These are phyloP conservation scores for Auriculariales sp. DNA, from an alignment of 768 basidiomycete species.

Conservation along the genomic window DNA sequence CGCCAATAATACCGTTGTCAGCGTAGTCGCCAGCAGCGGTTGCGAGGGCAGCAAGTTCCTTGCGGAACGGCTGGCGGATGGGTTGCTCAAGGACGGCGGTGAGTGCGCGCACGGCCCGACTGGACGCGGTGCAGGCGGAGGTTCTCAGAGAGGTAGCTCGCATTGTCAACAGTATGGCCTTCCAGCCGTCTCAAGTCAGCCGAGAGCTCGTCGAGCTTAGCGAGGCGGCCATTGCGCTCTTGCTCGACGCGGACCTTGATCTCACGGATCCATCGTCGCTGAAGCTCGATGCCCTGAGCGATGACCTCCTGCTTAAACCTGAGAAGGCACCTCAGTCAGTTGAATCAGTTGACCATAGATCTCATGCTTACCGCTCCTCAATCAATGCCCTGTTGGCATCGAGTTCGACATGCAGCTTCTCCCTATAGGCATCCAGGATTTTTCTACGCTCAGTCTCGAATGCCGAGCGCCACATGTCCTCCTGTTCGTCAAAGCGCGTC, in stretches of 20 bases:
- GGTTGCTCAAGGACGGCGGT: slow-evolving; percentile 49
- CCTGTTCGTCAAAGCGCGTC: slow-evolving; percentile 72
- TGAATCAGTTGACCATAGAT: too few relatives aligned
- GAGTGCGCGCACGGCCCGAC: slow-evolving; percentile 80
- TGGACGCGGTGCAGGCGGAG: slow-evolving; percentile 83
- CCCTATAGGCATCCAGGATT: slow-evolving; percentile 66
- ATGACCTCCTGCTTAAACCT: slow-evolving; percentile 91
- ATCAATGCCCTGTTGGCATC: slow-evolving; percentile 82
- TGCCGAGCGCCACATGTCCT: slow-evolving; percentile 70
- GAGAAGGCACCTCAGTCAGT: too few relatives aligned
- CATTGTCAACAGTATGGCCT: slow-evolving; percentile 83
- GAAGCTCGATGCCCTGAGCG: slow-evolving; percentile 93
- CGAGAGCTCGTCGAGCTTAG: slow-evolving; percentile 87
- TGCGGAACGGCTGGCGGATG: slow-evolving; percentile 70
- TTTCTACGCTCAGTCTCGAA: slow-evolving; percentile 65
- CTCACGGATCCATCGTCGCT: slow-evolving; percentile 91
- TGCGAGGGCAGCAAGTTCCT: slow-evolving; percentile 65
- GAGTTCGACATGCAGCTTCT: slow-evolving; percentile 75
- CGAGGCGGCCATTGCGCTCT: slow-evolving; percentile 88
- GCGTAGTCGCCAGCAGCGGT: too few relatives aligned
- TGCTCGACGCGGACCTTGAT: slow-evolving; percentile 92
- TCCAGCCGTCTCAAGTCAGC: slow-evolving; percentile 83
- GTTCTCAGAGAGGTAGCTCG: slow-evolving; percentile 82
- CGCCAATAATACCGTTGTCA: slow-evolving; percentile 55
- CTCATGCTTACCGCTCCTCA: slow-evolving; percentile 86